phyloP scores from a whole-genome alignment of 2,329 filamentous ascomycete genomes.

The Magnaporthales sp. region DNA sequence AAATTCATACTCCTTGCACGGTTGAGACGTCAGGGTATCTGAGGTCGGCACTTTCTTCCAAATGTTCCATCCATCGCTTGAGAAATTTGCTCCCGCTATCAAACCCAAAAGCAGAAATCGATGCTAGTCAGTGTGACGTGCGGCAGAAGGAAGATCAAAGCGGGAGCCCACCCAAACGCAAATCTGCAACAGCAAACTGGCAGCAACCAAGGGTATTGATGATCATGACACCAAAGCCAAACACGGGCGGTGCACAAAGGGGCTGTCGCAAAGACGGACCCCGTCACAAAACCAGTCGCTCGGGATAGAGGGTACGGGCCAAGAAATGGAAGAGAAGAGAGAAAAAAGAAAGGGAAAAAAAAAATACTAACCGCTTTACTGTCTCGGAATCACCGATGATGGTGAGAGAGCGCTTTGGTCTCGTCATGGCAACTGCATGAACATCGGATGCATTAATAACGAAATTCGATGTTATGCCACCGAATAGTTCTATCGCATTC shows the following conservation, averaged over 20 bases:
- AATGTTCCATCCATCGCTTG: conserved; percentile 81
- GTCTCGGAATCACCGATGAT: conserved; percentile 94
- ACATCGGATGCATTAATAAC: conserved; percentile 16
- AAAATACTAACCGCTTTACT: conserved; percentile 57
- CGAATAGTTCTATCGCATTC: neutral
- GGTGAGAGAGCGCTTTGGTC: conserved; percentile 81
- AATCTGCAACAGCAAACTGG: conserved; percentile 1
- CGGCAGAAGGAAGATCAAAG: neutral
- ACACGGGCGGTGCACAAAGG: neutral
- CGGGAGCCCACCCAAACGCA: neutral
- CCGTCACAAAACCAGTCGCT: neutral
- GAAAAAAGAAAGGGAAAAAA: conserved; percentile 4
- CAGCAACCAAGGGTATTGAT: neutral
- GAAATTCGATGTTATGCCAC: neutral
- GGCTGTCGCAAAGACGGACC: neutral
- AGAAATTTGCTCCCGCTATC: conserved; percentile 75
- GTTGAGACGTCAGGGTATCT: conserved; percentile 67
- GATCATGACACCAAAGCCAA: neutral
- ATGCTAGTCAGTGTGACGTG: conserved; percentile 9
- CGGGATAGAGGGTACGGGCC: neutral
- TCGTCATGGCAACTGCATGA: conserved; percentile 81
- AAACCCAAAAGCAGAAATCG: conserved; percentile 13
- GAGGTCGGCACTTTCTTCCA: conserved; percentile 85
- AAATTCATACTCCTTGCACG: conserved; percentile 13
- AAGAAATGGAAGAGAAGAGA: conserved; percentile 5